phyloP scores from a whole-genome alignment of 1,284 basidiomycete species.

The Termitomyces sp. region DNA sequence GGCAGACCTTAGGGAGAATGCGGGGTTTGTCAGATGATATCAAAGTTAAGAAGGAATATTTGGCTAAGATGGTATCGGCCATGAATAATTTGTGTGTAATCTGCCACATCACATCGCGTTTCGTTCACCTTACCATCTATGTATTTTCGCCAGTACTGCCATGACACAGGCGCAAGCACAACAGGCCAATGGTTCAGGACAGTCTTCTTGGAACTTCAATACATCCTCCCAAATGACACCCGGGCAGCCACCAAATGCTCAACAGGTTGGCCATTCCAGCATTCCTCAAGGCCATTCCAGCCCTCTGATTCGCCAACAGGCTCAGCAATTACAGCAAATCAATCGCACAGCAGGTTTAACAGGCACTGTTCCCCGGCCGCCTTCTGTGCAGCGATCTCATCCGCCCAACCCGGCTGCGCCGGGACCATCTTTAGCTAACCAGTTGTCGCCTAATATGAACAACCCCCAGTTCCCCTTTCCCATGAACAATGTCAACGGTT shows the following conservation, averaged over 20 bases:
- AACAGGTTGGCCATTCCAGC: constrained; percentile 16
- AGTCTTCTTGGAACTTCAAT: constrained; percentile 15
- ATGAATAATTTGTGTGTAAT: constrained; percentile 14
- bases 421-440: constrained; percentile 22
- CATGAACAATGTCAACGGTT: constrained; percentile 2
- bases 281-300: constrained; percentile 22
- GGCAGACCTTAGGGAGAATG: constrained; percentile 26
- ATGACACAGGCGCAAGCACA: constrained; percentile 9
- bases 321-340: constrained; percentile 19
- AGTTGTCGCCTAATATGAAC: constrained; percentile 22
- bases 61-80: constrained; percentile 27
- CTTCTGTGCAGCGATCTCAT: constrained; percentile 30
- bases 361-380: constrained; percentile 24
- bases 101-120: neutral
- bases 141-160: neutral
- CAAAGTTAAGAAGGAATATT: constrained; percentile 30
- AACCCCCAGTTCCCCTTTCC: constrained; percentile 16
- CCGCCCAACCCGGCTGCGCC: constrained; percentile 18
- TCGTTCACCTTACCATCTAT: neutral
- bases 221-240: constrained; percentile 7
- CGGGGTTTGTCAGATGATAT: constrained; percentile 26
- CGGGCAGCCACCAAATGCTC: constrained; percentile 11
- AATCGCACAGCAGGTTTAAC: constrained; percentile 23
- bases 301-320: constrained; percentile 26
- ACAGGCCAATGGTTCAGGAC: constrained; percentile 14